These are phyloP conservation scores for Bolboschoenoplectus hybrid DNA, from an alignment of 202 grass and related monocot species.

Conservation along the genomic window DNA sequence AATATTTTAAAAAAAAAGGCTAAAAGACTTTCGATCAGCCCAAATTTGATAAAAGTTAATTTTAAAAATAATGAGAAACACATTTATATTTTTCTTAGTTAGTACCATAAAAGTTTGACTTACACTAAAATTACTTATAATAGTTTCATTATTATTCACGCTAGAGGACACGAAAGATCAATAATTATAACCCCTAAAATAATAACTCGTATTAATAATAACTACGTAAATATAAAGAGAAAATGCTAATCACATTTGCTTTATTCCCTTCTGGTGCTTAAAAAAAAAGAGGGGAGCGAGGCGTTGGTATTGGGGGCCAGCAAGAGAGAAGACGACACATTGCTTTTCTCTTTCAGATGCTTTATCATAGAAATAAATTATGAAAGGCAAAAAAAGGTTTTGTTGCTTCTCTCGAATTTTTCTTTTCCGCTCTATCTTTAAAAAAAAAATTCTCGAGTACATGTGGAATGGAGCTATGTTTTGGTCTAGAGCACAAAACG, in stretches of 20 bases:
- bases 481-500: too few relatives aligned
- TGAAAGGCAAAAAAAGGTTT: background rate
- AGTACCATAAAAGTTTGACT: background rate
- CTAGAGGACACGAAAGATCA: background rate
- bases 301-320: conserved; percentile 25
- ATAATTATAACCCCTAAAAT: background rate
- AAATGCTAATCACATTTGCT: conserved; percentile 27
- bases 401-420: background rate
- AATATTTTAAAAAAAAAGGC: background rate
- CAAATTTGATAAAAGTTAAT: background rate
- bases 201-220: background rate
- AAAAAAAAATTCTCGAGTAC: background rate
- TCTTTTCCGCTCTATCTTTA: background rate
- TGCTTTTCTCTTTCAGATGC: conserved; percentile 27
- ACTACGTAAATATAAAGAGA: background rate
- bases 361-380: conserved; percentile 26
- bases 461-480: background rate
- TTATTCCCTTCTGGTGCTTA: conserved; percentile 29
- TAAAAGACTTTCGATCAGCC: background rate
- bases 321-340: conserved; percentile 1
- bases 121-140: background rate
- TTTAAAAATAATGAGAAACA: background rate
- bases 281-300: background rate
- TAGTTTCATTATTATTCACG: background rate
- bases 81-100: background rate